Evolutionary conservation across 306 rosid genomes (phyloP), one percentile per base, ranked within the genome.

Genomic region (Lathyrus aphaca): DNA sequence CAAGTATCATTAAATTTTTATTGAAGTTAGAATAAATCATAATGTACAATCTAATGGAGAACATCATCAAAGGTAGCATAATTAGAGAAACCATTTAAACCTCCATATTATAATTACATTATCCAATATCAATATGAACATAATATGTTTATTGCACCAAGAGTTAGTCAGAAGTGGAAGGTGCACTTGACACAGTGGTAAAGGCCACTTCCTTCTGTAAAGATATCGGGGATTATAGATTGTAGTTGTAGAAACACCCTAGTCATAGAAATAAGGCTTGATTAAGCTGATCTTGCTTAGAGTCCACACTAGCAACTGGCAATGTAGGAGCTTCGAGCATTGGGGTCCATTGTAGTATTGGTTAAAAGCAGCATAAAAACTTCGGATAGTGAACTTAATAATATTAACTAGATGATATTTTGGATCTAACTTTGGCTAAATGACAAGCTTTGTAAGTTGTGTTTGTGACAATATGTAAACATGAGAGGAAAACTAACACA

Each of bases 101-200:
- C 35, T 68, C 50, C 60, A 5, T 30, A 45, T 27, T 25, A 48
- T 17, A 66, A 48, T 15, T 48, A 48, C 17, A 17, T 11, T 66
- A 37, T 54, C 64, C 16, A 54, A 54, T 54, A 37, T 38, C 73
- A 68, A 68, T 35, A 37, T 30, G 40, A 39, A 69, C 10, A 54
- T 8, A n/a, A 69, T 39, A 42, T 10, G 27, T 25, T 56, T 29
- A 42, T 43, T 42, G 50, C 50, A 51, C 21, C 2, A 15, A 43
- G 15, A 39, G 51, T 70, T 56, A 9, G 15, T 56, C 54, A 43
- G 18, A 55, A 68, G 25, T 38, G 7, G 44, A 69, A 62, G 32
- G 53, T 21, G 25, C 51, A 14, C 51, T 42, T 44, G 67, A 56
- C 2, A 14, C 45, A 68, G 58, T 1, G 27, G 38, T 45, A 55